These are phyloP conservation scores for Planoprotostelium fungivorum DNA, from an alignment of 78 protist genomes.

Conservation along the genomic window DNA sequence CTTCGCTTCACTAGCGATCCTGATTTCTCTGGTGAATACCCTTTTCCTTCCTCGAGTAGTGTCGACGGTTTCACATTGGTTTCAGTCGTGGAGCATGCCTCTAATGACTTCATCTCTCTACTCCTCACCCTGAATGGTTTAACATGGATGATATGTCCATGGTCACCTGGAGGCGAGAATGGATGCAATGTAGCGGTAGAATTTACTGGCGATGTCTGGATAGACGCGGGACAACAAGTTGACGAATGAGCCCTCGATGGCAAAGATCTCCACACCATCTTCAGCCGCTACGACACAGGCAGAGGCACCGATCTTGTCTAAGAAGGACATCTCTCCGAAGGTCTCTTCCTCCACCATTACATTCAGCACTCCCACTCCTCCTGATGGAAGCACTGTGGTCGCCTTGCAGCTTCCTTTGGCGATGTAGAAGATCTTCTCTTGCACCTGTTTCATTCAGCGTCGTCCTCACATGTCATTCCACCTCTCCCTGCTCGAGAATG, in stretches of 20 bases:
- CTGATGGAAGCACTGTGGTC: background rate
- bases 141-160: background rate
- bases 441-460: background rate
- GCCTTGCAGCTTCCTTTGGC: background rate
- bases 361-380: background rate
- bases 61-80: background rate
- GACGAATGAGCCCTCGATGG: background rate
- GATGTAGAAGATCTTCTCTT: background rate
- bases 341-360: background rate
- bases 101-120: background rate
- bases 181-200: background rate
- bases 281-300: background rate
- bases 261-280: background rate
- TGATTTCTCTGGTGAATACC: background rate
- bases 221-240: background rate
- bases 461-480: background rate
- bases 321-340: background rate
- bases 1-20: background rate
- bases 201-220: background rate
- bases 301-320: background rate
- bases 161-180: background rate
- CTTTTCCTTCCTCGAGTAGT: background rate
- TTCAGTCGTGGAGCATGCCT: background rate
- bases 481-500: background rate
- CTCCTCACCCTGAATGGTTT: background rate